phyloP scores from a whole-genome alignment of 73 alveolate genomes.

The Paraurostyla sp. region DNA sequence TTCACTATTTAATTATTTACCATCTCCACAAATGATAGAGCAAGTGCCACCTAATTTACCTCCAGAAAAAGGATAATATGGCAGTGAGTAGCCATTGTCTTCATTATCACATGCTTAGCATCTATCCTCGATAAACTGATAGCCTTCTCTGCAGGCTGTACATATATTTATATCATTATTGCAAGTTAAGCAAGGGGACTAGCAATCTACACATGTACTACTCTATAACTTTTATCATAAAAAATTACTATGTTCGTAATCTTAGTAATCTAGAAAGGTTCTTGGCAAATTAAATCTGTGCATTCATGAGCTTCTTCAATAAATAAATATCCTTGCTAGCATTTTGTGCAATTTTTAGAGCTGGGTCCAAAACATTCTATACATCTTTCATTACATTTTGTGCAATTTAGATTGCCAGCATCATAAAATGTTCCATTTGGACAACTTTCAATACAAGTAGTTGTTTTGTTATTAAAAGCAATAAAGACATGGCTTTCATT shows the following conservation, averaged over 20 bases:
- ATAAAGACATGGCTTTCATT: too few species aligned
- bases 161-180: neutral
- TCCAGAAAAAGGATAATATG: neutral
- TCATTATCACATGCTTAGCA: neutral
- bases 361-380: neutral
- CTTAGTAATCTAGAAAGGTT: neutral
- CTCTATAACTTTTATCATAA: neutral
- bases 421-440: slow-evolving; percentile 4
- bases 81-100: neutral
- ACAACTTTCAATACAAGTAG: neutral
- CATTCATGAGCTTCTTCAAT: neutral
- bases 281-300: neutral
- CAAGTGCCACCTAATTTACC: neutral
- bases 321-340: neutral
- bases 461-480: neutral
- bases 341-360: neutral
- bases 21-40: slow-evolving; percentile 22
- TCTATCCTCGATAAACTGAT: neutral
- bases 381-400: neutral
- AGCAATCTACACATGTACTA: neutral
- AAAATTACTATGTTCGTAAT: neutral
- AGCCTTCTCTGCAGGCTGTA: neutral
- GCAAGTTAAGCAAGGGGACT: neutral
- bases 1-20: neutral
- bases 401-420: neutral